These are phyloP conservation scores for Acanthamoeba quina DNA, from an alignment of 208 protist species.

Conservation along the genomic window DNA sequence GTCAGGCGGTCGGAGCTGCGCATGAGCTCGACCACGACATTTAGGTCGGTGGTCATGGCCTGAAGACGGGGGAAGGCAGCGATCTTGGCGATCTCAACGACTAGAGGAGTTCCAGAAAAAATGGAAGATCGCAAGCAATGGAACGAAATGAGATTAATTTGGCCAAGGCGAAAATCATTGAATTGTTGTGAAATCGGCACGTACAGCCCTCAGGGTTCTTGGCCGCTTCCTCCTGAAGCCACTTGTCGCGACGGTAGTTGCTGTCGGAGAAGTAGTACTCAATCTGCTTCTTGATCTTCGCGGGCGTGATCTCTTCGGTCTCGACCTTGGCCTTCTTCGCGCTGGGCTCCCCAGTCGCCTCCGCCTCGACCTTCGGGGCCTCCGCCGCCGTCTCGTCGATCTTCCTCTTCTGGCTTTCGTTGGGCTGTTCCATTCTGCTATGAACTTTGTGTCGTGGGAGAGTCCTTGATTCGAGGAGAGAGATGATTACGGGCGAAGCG, in stretches of 20 bases:
- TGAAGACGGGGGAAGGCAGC: constrained; percentile 44
- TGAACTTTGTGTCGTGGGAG: neutral
- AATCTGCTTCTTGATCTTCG: constrained; percentile 76
- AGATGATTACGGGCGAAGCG: neutral
- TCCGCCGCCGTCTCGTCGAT: neutral
- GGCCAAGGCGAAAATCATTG: neutral
- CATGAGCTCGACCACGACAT: neutral
- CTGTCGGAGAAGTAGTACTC: constrained; percentile 82
- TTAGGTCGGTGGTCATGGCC: constrained; percentile 5
- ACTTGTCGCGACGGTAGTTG: constrained; percentile 78
- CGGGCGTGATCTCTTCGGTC: neutral
- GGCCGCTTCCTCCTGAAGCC: constrained; percentile 58
- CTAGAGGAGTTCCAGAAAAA: neutral
- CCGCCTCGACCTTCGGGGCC: neutral
- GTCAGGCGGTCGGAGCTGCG: constrained; percentile 28
- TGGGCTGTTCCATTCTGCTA: constrained; percentile 13
- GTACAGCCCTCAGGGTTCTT: constrained; percentile 81
- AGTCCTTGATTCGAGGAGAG: neutral
- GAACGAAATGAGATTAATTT: neutral
- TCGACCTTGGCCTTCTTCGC: constrained; percentile 61
- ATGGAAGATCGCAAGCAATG: neutral
- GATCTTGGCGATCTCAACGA: constrained; percentile 33
- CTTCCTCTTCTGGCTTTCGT: constrained; percentile 60
- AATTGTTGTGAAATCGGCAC: neutral
- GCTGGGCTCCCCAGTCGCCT: constrained; percentile 26